Evolutionary conservation across 2,329 filamentous ascomycete genomes (phyloP).

Genomic region (Cercospora sp.): DNA sequence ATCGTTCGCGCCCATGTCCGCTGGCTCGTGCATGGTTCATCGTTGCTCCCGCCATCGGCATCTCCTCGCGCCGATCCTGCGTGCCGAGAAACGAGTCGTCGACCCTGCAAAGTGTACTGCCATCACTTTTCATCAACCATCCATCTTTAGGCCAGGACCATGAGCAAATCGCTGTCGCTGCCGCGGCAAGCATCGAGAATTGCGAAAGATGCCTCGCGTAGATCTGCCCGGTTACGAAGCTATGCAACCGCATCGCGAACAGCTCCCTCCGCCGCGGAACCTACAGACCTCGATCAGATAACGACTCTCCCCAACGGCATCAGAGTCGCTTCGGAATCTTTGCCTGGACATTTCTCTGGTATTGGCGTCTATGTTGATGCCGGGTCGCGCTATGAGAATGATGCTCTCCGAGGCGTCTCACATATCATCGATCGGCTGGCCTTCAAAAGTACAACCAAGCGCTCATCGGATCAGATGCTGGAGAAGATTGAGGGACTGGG

Average conservation of each 20-base stretch:
- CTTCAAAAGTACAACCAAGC: conserved; percentile 80
- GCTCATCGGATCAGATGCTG: conserved; percentile 79
- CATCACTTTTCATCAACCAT: conserved; percentile 1
- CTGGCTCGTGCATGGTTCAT: conserved; percentile 5
- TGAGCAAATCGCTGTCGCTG: conserved; percentile 37
- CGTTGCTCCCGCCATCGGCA: not conserved
- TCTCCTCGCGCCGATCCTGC: conserved; percentile 2
- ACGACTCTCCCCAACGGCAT: conserved; percentile 90
- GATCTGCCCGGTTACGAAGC: conserved; percentile 19
- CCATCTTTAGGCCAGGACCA: conserved; percentile 21
- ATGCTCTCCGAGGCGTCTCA: conserved; percentile 80
- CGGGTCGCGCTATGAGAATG: conserved; percentile 90
- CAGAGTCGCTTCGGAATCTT: conserved; percentile 88
- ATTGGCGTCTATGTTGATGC: conserved; percentile 96
- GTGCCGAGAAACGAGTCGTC: conserved; percentile 7
- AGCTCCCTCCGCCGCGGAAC: conserved; percentile 59
- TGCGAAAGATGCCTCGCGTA: conserved; percentile 23
- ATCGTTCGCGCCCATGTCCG: not conserved
- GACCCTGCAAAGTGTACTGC: conserved; percentile 6
- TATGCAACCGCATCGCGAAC: conserved; percentile 35
- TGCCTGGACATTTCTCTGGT: conserved; percentile 91
- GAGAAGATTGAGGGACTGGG: conserved; percentile 85
- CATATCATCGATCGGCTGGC: conserved; percentile 95
- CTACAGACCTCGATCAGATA: conserved; percentile 81
- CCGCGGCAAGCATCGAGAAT: conserved; percentile 33